Base-by-base conservation (phyloP, 805 yeast genomes). In the Wickerhamiella parazyma region DNA sequence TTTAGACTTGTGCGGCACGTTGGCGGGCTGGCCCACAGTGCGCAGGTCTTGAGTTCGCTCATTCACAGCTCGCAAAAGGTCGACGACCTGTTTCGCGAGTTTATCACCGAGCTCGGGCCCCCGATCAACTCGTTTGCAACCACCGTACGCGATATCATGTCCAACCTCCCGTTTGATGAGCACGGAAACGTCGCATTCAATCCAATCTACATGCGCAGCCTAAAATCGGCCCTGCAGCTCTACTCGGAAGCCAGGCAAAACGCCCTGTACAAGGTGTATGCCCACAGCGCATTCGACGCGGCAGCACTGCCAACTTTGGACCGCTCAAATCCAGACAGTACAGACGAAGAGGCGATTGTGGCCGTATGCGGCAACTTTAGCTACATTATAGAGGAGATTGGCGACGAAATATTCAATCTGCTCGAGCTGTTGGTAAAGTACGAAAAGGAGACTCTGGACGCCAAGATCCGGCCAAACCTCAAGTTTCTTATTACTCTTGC, bases 361-460 rank as follows among this genome's bases (percentile, higher is more conserved):
- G 93, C 94, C 0, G 73, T 82, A 37, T 81, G 91, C 63, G 89
- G 87, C 1, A 80, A 82, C 56, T 82, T 82, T 55, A 69, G 87
- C 1, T 72, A 76, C 28, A 66, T 80, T 19, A 56, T 84, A 31
- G 71, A 74, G 2, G 74, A 79, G 44, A 76, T 75, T 50, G 75
- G 84, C 1, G 64, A 65, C 28, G 86, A 80, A 48, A 59, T 82
- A 40, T 55, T 60, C 17, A 61, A 59, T 2, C 73, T 76, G 47
- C 57, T 80, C 31, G 61, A 61, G 10, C 49, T 66, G 7, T 55
- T 76, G 28, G 66, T 65, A 10, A 64, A 66, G 6, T 73, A 67
- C 48, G 48, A 49, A 16, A 33, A 34, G 20, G 37, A 39, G 17
- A 24, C 31, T 9, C 37, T 26, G 22, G 4, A 7, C 10, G 18